A percentile compares a stretch with the other conserved stretches of the same genome.
Evolutionary conservation across 306 rosid genomes (phyloP).

Genomic region (Datisca glomerata): DNA sequence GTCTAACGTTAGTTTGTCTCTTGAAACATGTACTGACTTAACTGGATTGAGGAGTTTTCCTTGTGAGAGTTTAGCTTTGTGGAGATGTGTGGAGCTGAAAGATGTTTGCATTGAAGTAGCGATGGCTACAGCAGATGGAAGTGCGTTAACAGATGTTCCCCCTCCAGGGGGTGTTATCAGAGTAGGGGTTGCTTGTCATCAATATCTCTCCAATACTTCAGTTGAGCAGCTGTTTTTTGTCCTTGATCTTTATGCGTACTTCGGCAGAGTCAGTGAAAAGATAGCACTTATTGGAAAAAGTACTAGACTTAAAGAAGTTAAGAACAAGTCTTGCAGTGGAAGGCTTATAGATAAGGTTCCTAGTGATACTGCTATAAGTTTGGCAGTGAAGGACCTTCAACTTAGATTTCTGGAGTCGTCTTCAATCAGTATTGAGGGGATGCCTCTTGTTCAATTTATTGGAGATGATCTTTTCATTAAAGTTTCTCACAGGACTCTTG

Average conservation of each 20-base stretch:
- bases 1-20: slow-evolving; percentile 60
- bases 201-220: slow-evolving; percentile 70
- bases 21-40: slow-evolving; percentile 40
- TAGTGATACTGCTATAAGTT: slow-evolving; percentile 76
- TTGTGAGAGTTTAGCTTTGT: slow-evolving; percentile 43
- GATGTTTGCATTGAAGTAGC: slow-evolving; percentile 77
- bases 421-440: slow-evolving; percentile 44
- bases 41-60: slow-evolving; percentile 34
- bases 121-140: slow-evolving; percentile 92
- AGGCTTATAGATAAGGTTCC: slow-evolving; percentile 82
- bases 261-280: slow-evolving; percentile 73
- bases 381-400: slow-evolving; percentile 52
- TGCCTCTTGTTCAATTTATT: slow-evolving; percentile 78
- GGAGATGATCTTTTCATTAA: slow-evolving; percentile 55
- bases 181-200: slow-evolving; percentile 76
- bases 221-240: slow-evolving; percentile 83
- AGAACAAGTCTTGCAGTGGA: slow-evolving; percentile 26
- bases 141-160: slow-evolving; percentile 59
- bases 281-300: slow-evolving; percentile 50
- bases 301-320: slow-evolving; percentile 27
- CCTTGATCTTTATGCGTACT: slow-evolving; percentile 76
- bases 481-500: slow-evolving; percentile 81
- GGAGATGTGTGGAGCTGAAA: slow-evolving; percentile 85
- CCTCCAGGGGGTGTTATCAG: slow-evolving; percentile 93
- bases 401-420: slow-evolving; percentile 86